Percentiles rank a stretch among this genome's conserved stretches.
These are phyloP conservation scores for Solanum raphanifolium DNA, from an alignment of 257 asterid species.

Conservation along the genomic window DNA sequence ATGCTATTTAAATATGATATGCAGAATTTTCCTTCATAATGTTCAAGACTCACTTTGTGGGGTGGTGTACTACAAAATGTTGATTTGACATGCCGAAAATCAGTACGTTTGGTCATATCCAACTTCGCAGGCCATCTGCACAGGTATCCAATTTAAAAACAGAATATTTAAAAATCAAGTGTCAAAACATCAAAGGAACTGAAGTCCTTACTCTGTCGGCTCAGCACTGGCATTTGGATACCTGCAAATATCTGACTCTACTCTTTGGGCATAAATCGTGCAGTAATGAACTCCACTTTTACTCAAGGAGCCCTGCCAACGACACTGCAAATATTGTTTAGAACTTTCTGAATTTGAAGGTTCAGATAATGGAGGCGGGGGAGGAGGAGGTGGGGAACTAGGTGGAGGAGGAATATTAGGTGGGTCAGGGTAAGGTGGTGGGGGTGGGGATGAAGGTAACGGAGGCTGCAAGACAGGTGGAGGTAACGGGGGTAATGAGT, in stretches of 20 bases:
- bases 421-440: conserved; percentile 48
- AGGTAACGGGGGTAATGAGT: conserved; percentile 13
- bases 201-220: conserved; percentile 63
- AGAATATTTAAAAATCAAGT: background rate
- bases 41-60: conserved; percentile 53
- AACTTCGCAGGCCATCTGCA: conserved; percentile 92
- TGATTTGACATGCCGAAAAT: conserved; percentile 70
- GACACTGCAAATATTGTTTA: conserved; percentile 19
- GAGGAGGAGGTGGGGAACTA: conserved; percentile 46
- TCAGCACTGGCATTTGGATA: conserved; percentile 61
- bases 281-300: conserved; percentile 85
- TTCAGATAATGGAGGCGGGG: conserved; percentile 46
- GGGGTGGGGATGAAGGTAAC: conserved; percentile 43
- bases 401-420: conserved; percentile 63
- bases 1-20: background rate
- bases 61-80: conserved; percentile 64
- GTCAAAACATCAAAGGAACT: conserved; percentile 10
- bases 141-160: conserved; percentile 1
- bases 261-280: conserved; percentile 65
- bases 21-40: background rate
- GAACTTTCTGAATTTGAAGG: conserved; percentile 26
- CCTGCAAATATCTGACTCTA: conserved; percentile 72
- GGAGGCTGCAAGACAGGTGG: conserved; percentile 38
- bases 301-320: conserved; percentile 85
- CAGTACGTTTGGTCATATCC: conserved; percentile 91